Percentiles rank a stretch among this genome's conserved stretches.
Conservation (phyloP, 768 basidiomycete genomes). For the Agrocybe praecox region DNA sequence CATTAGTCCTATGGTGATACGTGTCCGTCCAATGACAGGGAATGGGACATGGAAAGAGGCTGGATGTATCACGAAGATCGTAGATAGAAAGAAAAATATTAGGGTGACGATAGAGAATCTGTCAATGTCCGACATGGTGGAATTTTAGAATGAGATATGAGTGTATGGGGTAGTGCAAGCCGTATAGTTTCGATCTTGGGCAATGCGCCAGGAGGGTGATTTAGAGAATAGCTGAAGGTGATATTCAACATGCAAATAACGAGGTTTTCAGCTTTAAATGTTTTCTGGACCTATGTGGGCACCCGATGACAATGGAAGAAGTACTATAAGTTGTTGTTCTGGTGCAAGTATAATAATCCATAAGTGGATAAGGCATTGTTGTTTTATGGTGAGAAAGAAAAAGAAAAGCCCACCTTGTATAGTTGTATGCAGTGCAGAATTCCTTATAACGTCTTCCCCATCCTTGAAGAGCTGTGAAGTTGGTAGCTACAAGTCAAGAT, state of each 20-base stretch:
- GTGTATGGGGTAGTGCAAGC: neutral
- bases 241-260: neutral
- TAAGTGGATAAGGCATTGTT: too few species aligned
- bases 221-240: neutral
- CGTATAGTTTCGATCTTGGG: neutral
- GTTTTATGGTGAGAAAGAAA: too few species aligned
- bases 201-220: neutral
- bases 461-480: too few species aligned
- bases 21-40: slow-evolving; percentile 29
- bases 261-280: too few species aligned
- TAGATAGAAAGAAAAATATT: slow-evolving; percentile 55
- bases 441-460: too few species aligned
- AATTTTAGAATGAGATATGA: neutral
- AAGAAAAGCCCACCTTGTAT: too few species aligned
- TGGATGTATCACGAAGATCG: slow-evolving; percentile 55
- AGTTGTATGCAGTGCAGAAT: too few species aligned
- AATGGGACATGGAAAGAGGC: slow-evolving; percentile 42
- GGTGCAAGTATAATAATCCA: too few species aligned
- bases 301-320: too few species aligned
- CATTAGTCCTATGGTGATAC: slow-evolving; percentile 48
- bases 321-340: too few species aligned
- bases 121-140: slow-evolving; percentile 41
- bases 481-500: too few species aligned
- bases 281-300: too few species aligned
- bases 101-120: slow-evolving; percentile 53